Evolutionary conservation across 192 early-diverging fungal species (phyloP), one percentile per base, ranked within the genome.

Genomic region (Ambispora gerdemannii): DNA sequence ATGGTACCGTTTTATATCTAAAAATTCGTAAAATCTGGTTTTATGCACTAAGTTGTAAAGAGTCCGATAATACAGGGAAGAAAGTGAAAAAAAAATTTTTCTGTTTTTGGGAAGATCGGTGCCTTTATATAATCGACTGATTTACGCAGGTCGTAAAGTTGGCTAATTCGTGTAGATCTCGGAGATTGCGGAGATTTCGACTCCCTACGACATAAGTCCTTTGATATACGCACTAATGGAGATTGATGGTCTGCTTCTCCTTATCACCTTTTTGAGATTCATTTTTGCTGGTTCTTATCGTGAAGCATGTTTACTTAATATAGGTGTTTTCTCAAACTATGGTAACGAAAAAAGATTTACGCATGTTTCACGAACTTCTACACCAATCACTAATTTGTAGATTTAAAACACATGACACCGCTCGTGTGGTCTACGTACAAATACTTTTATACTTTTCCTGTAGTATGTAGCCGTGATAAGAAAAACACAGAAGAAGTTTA

Each of bases 171-270:
- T 19, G n/a, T 24, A 6, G 19, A 52, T 52, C n/a, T n/a, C n/a
- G 25, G 50, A 52, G 50, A 52, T 52, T 52, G 50, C 50, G 25
- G 50, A 52, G 50, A 52, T 52, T 52, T 52, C 50, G 19, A 52
- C 50, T 52, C 25, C 50, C 50, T 4, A 52, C 19, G 19, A 52
- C 50, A 52, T 52, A 52, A 52, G 50, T 52, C 50, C 50, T 52
- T 52, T 52, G 50, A 52, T 52, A n/a, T 52, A 52, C 50, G 19
- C 50, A 52, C 50, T 52, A 52, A 52, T 52, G 25, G 50, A 52
- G 50, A 52, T 52, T 22, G 25, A 17, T 10, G 50, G 4, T 19
- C 25, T 17, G 3, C 19, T n/a, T n/a, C 50, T 52, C 19, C 19
- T 52, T 52, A 11, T 11, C 25, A 3, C 4, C 50, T n/a, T 52